These are phyloP conservation scores for Erysimum cheiranthoides DNA, from an alignment of 345 rosid genomes.

Conservation along the genomic window DNA sequence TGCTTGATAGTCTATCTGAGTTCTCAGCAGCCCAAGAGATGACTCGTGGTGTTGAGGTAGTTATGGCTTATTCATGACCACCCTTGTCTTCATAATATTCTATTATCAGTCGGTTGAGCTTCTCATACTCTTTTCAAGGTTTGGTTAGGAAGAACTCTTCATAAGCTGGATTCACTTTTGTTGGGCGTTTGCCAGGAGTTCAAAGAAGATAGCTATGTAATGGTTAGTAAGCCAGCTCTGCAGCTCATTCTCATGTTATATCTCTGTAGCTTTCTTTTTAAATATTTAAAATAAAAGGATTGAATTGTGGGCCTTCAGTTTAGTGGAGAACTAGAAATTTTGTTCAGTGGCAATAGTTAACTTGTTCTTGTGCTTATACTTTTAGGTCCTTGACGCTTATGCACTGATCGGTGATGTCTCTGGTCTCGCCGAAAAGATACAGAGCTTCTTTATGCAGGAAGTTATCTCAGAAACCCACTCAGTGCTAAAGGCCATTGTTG, in stretches of 20 bases:
- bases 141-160: conserved; percentile 98
- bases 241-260: conserved; percentile 33
- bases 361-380: conserved; percentile 33
- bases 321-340: conserved; percentile 3
- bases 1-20: conserved; percentile 86
- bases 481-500: conserved; percentile 71
- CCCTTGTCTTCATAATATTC: conserved; percentile 22
- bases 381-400: conserved; percentile 96
- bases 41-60: conserved; percentile 97
- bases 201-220: conserved; percentile 83
- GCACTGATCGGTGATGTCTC: conserved; percentile 96
- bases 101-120: conserved; percentile 26
- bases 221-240: conserved; percentile 68
- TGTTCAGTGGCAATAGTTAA: conserved; percentile 30
- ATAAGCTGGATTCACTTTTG: conserved; percentile 90
- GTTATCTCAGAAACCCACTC: conserved; percentile 90
- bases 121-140: conserved; percentile 57
- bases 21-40: conserved; percentile 90
- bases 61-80: conserved; percentile 25
- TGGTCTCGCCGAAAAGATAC: conserved; percentile 98
- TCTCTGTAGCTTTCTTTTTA: conserved; percentile 26
- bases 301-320: conserved; percentile 3
- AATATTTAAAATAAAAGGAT: not conserved
- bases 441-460: conserved; percentile 98
- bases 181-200: conserved; percentile 96